A percentile compares a stretch with the other conserved stretches of the same genome.
phyloP scores from a whole-genome alignment of 352 stramenopile genomes.

The Bremia lactucae region DNA sequence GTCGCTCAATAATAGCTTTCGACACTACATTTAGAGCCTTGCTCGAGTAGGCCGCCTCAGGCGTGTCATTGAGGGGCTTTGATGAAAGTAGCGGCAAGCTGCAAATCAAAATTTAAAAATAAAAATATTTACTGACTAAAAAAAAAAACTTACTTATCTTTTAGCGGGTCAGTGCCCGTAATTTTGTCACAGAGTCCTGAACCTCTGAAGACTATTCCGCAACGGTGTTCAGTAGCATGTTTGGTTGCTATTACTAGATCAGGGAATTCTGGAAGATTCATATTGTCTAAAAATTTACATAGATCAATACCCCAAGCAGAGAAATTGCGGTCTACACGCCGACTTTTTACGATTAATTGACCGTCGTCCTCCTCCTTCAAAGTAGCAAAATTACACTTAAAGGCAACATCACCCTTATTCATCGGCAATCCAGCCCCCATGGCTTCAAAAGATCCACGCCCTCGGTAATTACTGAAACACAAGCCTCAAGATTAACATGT shows the following conservation, averaged over 20 bases:
- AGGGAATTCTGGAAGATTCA: slow-evolving; percentile 50
- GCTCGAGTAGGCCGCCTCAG: slow-evolving; percentile 67
- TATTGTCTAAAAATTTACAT: slow-evolving; percentile 59
- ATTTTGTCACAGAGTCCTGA: slow-evolving; percentile 76
- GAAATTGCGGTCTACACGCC: slow-evolving; percentile 81
- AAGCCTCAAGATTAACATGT: slow-evolving; percentile 3
- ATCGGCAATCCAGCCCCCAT: slow-evolving; percentile 80
- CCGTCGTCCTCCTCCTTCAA: slow-evolving; percentile 51
- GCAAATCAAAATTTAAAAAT: slow-evolving; percentile 1
- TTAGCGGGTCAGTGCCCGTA: slow-evolving; percentile 77
- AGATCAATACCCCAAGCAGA: slow-evolving; percentile 72
- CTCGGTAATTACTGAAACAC: slow-evolving; percentile 59
- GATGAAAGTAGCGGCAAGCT: slow-evolving; percentile 61
- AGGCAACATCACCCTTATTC: slow-evolving; percentile 78
- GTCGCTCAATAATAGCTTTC: slow-evolving; percentile 42
- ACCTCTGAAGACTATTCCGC: slow-evolving; percentile 80
- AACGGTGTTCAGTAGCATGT: slow-evolving; percentile 83
- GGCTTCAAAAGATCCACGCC: slow-evolving; percentile 78
- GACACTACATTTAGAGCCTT: slow-evolving; percentile 75
- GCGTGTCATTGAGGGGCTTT: slow-evolving; percentile 44
- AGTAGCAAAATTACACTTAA: slow-evolving; percentile 86
- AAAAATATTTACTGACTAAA: neutral
- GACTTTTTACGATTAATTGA: slow-evolving; percentile 51
- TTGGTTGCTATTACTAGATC: slow-evolving; percentile 64
- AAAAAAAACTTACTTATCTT: slow-evolving; percentile 56